phyloP scores from a whole-genome alignment of 2,329 filamentous ascomycete genomes.

The Immersiporthe knoxdaviesiana region DNA sequence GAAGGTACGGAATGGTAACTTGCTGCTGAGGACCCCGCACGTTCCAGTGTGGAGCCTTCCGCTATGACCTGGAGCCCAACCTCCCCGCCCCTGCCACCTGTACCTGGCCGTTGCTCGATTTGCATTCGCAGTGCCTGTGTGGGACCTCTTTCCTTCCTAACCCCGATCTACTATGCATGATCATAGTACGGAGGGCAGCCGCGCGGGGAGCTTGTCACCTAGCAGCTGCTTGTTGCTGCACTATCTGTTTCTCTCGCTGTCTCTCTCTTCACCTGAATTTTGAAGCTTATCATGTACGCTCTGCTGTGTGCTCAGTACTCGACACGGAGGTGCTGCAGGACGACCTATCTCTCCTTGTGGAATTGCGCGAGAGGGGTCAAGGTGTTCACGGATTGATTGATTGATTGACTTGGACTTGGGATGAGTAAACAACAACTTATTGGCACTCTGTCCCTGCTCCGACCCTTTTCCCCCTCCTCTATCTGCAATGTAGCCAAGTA shows the following conservation, averaged over 20 bases:
- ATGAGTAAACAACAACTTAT: background rate
- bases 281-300: background rate
- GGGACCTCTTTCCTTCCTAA: background rate
- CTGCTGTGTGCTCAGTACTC: background rate
- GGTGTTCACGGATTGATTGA: background rate
- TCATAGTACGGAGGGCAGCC: too few relatives aligned
- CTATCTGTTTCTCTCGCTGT: too few relatives aligned
- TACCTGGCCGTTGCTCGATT: background rate
- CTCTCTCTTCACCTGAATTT: background rate
- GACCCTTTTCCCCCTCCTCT: too few relatives aligned
- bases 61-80: too few relatives aligned
- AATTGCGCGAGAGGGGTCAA: background rate
- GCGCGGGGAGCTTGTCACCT: too few relatives aligned
- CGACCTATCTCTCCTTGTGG: background rate
- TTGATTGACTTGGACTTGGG: background rate
- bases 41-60: background rate
- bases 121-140: background rate
- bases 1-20: too few relatives aligned
- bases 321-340: background rate
- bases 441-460: background rate
- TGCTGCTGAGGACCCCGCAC: background rate
- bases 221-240: too few relatives aligned
- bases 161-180: too few relatives aligned
- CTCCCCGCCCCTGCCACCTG: background rate
- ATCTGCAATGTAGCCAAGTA: too few relatives aligned